Evolutionary conservation across 768 basidiomycete genomes (phyloP), one percentile per base, ranked within the genome.

Genomic region (Peribolospora kevripleyi): DNA sequence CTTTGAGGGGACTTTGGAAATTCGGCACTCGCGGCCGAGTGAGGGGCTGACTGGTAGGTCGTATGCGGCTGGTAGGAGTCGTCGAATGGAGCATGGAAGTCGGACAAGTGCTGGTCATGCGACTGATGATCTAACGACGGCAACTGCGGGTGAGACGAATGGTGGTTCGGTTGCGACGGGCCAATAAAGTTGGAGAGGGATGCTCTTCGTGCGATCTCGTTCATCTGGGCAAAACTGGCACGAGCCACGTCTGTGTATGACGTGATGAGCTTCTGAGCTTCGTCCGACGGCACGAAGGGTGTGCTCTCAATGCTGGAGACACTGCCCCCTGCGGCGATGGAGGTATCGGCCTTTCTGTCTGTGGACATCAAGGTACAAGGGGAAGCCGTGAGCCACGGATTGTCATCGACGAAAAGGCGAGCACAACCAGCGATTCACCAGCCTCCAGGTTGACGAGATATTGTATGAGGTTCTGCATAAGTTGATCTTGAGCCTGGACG

Each of bases 391-490:
- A 8, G 51, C 0, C 14, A 10, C 7, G 8, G 6, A n/a, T 10
- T 2, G 2, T 37, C 3, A 53, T 8, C 7, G 40, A 25, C 36
- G 14, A 6, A 37, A 6, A 3, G 38, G 10, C 8, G 7, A 36
- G 14, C 41, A n/a, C 46, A 10, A 8, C 39, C 9, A 8, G 2
- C 14, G 47, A 68, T 72, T 66, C 65, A 74, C 74, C 73, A 58
- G 71, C 72, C 68, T 84, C 83, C 59, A 75, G 68, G 60, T 80
- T 77, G 61, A 87, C 69, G 66, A 84, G 81, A 69, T 83, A 84
- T 56, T 80, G 77, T 61, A 88, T 79, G 57, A 87, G 64, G 61
- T 75, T 77, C 68, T 84, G 81, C 76, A 84, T 80, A 54, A 86
- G 66, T 46, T 76, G 77, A 61, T 90, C 86, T 70, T 86, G 84